phyloP scores from a whole-genome alignment of 495 filamentous ascomycete genomes.

The Bacidia rubella region DNA sequence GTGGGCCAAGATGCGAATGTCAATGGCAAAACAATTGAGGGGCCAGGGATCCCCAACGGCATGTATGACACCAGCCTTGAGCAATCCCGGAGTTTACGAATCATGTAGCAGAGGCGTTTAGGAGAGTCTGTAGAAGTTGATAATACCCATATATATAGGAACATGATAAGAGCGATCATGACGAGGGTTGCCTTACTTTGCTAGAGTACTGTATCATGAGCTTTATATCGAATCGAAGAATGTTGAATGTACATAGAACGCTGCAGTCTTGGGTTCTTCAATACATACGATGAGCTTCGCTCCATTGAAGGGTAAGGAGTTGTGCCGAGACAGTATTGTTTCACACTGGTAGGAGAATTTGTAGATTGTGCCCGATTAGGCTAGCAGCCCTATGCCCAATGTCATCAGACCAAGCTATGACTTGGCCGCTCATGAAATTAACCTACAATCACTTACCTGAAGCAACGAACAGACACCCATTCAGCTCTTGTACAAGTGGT shows the following conservation, averaged over 20 bases:
- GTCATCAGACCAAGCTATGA: background rate
- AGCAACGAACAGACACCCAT: too few relatives aligned
- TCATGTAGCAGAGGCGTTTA: background rate
- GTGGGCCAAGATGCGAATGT: background rate
- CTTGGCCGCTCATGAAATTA: background rate
- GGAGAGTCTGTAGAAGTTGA: background rate
- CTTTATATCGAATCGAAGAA: too few relatives aligned
- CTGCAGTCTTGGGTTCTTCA: too few relatives aligned
- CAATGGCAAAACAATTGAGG: background rate
- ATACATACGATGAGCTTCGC: too few relatives aligned
- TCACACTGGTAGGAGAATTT: background rate
- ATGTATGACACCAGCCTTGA: too few relatives aligned
- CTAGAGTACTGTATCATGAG: too few relatives aligned
- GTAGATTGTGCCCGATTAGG: background rate
- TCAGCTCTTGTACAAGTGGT: background rate
- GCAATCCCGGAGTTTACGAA: background rate
- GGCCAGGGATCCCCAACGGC: background rate
- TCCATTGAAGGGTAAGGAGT: background rate
- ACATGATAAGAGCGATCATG: background rate
- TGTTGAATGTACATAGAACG: too few relatives aligned
- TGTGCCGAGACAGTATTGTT: background rate
- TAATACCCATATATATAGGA: background rate
- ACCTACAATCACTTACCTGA: background rate
- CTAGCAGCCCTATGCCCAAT: background rate
- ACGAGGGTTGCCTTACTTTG: too few relatives aligned